Conservation (phyloP, 805 yeast species). For the Candida sakaeoensis region DNA sequence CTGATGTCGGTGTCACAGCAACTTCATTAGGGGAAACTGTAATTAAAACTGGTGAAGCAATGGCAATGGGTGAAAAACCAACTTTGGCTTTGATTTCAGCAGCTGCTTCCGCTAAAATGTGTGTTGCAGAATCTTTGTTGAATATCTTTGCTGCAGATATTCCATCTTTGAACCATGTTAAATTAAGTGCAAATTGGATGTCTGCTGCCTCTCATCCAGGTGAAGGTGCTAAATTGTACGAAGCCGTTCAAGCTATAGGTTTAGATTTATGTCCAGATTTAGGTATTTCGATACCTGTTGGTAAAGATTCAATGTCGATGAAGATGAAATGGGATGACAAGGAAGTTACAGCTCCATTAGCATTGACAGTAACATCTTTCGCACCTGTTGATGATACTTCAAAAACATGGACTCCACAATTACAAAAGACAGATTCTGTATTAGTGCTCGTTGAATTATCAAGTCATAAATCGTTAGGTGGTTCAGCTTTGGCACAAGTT, state of each 20-base stretch:
- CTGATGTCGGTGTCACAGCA: slow-evolving; percentile 95
- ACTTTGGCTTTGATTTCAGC: slow-evolving; percentile 82
- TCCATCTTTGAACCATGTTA: slow-evolving; percentile 65
- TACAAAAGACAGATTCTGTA: slow-evolving; percentile 52
- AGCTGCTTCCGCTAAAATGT: slow-evolving; percentile 88
- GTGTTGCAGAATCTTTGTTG: slow-evolving; percentile 90
- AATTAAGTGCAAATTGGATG: slow-evolving; percentile 99
- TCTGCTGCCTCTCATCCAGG: slow-evolving; percentile 92
- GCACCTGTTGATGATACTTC: slow-evolving; percentile 82
- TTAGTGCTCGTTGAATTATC: slow-evolving; percentile 81
- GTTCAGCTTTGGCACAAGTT: slow-evolving; percentile 92
- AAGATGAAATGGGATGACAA: slow-evolving; percentile 94
- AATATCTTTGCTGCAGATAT: slow-evolving; percentile 90
- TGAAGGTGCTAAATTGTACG: slow-evolving; percentile 91
- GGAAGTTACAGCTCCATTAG: slow-evolving; percentile 93
- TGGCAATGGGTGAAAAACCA: slow-evolving; percentile 98
- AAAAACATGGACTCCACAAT: slow-evolving; percentile 92
- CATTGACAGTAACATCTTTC: slow-evolving; percentile 87
- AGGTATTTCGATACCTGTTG: slow-evolving; percentile 93
- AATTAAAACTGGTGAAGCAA: slow-evolving; percentile 86
- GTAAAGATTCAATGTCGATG: slow-evolving; percentile 99
- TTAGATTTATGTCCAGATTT: slow-evolving; percentile 89
- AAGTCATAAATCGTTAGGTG: slow-evolving; percentile 68
- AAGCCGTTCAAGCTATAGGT: slow-evolving; percentile 96
- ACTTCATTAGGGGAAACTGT: slow-evolving; percentile 78